These are phyloP conservation scores for Ceratorhiza oryzae-sativae DNA, from an alignment of 1,284 basidiomycete genomes.

Conservation along the genomic window DNA sequence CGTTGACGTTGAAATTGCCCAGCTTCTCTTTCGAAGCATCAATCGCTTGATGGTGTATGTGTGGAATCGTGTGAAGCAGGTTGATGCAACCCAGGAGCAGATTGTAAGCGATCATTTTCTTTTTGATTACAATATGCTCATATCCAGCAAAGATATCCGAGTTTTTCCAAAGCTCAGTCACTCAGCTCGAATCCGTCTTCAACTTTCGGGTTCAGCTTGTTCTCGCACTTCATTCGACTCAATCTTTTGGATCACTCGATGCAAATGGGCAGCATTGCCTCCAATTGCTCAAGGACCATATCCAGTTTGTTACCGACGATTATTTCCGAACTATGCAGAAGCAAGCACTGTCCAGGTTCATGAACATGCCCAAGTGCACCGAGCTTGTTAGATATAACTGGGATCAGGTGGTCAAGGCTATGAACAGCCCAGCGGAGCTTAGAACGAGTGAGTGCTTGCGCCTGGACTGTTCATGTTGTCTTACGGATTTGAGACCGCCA, in stretches of 20 bases:
- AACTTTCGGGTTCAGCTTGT: slow-evolving; percentile 57
- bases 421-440: slow-evolving; percentile 58
- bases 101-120: slow-evolving; percentile 58
- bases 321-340: slow-evolving; percentile 77
- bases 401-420: slow-evolving; percentile 74
- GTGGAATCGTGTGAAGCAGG: slow-evolving; percentile 63
- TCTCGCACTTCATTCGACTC: slow-evolving; percentile 49
- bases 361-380: slow-evolving; percentile 66
- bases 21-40: slow-evolving; percentile 73
- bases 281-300: slow-evolving; percentile 67
- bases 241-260: slow-evolving; percentile 44
- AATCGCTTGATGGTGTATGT: slow-evolving; percentile 71
- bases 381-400: slow-evolving; percentile 78
- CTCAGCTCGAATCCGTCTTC: slow-evolving; percentile 62
- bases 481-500: background rate
- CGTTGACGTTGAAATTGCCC: slow-evolving; percentile 66
- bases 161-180: slow-evolving; percentile 65
- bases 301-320: slow-evolving; percentile 70
- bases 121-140: background rate
- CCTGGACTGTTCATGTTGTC: background rate
- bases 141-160: slow-evolving; percentile 54
- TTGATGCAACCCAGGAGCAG: slow-evolving; percentile 55
- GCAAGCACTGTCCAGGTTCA: slow-evolving; percentile 64
- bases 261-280: slow-evolving; percentile 53
- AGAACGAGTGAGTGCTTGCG: slow-evolving; percentile 60